A percentile compares a stretch with the other conserved stretches of the same genome.
These are phyloP conservation scores for Lupinus albus DNA, from an alignment of 306 rosid species.

Conservation along the genomic window DNA sequence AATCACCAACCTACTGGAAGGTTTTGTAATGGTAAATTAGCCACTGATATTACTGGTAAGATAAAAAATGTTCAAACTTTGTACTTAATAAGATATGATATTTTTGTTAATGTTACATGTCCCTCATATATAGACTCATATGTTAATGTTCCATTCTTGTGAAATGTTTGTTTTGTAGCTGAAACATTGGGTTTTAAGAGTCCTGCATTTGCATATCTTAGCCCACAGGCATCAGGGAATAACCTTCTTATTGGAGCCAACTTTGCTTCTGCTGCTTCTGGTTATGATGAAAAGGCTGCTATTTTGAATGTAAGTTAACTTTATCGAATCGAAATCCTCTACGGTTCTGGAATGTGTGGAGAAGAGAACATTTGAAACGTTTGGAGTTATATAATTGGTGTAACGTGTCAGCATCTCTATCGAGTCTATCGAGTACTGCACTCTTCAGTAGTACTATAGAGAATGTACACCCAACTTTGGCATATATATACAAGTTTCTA, in stretches of 20 bases:
- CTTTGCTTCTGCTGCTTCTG: conserved; percentile 98
- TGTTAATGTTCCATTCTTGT: conserved; percentile 38
- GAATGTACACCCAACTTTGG: no score
- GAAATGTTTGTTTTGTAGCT: conserved; percentile 53
- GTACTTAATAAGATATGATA: background rate
- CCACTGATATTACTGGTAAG: conserved; percentile 90
- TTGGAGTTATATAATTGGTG: no score
- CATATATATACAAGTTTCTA: no score
- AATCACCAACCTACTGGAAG: conserved; percentile 91
- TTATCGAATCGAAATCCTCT: no score
- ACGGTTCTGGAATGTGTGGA: conserved; percentile 17
- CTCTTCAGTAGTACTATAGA: no score
- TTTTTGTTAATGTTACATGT: background rate
- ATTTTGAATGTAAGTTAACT: conserved; percentile 61
- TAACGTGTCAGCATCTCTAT: no score
- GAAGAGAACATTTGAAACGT: no score
- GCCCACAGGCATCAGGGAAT: conserved; percentile 93
- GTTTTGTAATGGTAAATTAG: conserved; percentile 91
- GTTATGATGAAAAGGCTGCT: conserved; percentile 90
- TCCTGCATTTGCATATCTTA: conserved; percentile 79
- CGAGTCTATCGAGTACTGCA: no score
- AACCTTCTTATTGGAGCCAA: conserved; percentile 88
- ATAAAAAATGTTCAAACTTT: background rate
- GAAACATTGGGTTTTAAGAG: conserved; percentile 78
- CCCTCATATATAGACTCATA: background rate